These are phyloP conservation scores for Pseudogymnoascus sp. DNA, from an alignment of 2,329 filamentous ascomycete genomes.

Conservation along the genomic window DNA sequence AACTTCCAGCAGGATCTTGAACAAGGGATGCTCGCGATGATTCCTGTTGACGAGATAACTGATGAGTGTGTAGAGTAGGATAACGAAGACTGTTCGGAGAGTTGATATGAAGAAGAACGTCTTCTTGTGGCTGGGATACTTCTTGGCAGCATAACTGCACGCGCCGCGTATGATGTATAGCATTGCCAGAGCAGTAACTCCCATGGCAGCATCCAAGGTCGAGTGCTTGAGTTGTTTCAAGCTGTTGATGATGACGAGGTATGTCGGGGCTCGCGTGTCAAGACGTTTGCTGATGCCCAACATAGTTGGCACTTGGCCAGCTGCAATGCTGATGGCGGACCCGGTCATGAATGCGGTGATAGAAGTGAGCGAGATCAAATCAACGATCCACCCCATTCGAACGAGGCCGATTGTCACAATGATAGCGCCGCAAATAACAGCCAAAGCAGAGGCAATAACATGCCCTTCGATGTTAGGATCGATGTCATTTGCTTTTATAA, in stretches of 20 bases:
- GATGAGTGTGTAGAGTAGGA: slow-evolving; percentile 84
- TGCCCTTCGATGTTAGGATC: slow-evolving; percentile 53
- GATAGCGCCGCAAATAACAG: slow-evolving; percentile 70
- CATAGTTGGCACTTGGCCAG: slow-evolving; percentile 74
- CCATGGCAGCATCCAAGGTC: slow-evolving; percentile 77
- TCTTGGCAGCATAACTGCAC: slow-evolving; percentile 61
- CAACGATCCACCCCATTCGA: slow-evolving; percentile 81
- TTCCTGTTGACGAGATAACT: slow-evolving; percentile 77
- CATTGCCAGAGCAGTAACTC: slow-evolving; percentile 70
- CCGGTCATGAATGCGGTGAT: slow-evolving; percentile 97
- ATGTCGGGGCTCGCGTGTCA: slow-evolving; percentile 70
- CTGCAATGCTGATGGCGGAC: slow-evolving; percentile 80
- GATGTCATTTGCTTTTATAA: slow-evolving; percentile 52
- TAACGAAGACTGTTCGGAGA: slow-evolving; percentile 82
- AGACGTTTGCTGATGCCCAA: slow-evolving; percentile 60
- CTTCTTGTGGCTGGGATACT: slow-evolving; percentile 62
- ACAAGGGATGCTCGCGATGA: slow-evolving; percentile 54
- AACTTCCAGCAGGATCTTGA: slow-evolving; percentile 68
- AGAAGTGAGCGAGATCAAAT: slow-evolving; percentile 83
- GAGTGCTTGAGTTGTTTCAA: slow-evolving; percentile 62
- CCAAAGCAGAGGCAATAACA: slow-evolving; percentile 69
- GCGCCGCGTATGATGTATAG: slow-evolving; percentile 67
- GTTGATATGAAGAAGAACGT: slow-evolving; percentile 86
- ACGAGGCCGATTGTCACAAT: slow-evolving; percentile 72
- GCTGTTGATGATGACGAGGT: slow-evolving; percentile 74